phyloP scores from a whole-genome alignment of 495 filamentous ascomycete genomes.

The Daldinia grandis region DNA sequence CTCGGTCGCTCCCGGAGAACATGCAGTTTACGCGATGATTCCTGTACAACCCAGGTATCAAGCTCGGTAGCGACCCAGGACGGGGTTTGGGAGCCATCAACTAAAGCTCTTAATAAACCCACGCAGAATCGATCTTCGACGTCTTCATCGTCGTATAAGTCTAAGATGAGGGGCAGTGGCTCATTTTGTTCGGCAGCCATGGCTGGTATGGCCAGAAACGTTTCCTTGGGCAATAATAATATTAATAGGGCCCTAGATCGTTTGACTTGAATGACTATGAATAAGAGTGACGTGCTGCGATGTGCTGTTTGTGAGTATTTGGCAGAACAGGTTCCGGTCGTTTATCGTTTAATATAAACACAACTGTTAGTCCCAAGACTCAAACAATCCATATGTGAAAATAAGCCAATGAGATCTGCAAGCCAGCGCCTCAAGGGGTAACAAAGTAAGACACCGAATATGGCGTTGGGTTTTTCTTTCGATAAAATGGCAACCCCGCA shows the following conservation, averaged over 20 bases:
- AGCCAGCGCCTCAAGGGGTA: neutral
- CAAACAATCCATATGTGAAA: neutral
- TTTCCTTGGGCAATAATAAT: neutral
- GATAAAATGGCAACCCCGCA: too few relatives aligned
- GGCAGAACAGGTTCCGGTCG: neutral
- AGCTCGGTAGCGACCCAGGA: slow-evolving; percentile 6
- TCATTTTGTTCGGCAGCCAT: slow-evolving; percentile 23
- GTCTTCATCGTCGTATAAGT: slow-evolving; percentile 16
- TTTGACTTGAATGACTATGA: neutral
- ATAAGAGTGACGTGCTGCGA: neutral
- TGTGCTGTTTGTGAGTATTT: neutral
- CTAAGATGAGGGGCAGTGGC: slow-evolving; percentile 19
- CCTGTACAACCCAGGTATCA: slow-evolving; percentile 19
- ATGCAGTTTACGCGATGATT: slow-evolving; percentile 18
- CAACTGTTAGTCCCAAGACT: neutral
- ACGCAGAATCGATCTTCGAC: slow-evolving; percentile 17
- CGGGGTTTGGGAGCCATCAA: slow-evolving; percentile 20
- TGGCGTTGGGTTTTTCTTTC: neutral
- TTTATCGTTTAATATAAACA: neutral
- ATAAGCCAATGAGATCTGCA: neutral
- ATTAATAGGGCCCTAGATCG: neutral
- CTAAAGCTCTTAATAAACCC: slow-evolving; percentile 13
- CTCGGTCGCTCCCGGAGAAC: slow-evolving; percentile 9
- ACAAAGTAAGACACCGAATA: neutral
- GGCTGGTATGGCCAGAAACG: neutral